Evolutionary conservation across 2,329 filamentous ascomycete genomes (phyloP).

Genomic region (Colletotrichum orbiculare): DNA sequence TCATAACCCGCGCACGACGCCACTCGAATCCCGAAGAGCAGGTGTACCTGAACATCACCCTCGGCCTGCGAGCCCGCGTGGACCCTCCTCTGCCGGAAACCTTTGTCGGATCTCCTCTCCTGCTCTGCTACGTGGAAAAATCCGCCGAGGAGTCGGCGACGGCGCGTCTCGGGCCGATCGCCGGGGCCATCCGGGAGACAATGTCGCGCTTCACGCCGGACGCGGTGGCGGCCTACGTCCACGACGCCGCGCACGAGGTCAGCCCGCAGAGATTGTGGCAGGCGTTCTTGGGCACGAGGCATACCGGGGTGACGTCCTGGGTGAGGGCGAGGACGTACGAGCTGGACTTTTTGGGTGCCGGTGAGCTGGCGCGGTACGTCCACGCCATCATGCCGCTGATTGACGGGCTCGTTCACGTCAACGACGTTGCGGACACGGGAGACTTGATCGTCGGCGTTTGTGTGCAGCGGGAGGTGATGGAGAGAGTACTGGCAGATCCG

Average conservation of each 20-base stretch:
- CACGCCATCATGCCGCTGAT: conserved; percentile 54
- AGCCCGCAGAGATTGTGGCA: conserved; percentile 61
- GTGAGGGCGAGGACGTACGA: conserved; percentile 50
- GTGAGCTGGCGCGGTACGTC: conserved; percentile 47
- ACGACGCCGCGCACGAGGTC: conserved; percentile 55
- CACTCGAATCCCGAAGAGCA: conserved; percentile 40
- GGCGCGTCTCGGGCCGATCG: conserved; percentile 37
- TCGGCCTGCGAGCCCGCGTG: conserved; percentile 53
- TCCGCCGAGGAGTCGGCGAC: background rate
- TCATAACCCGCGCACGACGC: conserved; percentile 54
- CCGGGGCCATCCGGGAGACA: conserved; percentile 47
- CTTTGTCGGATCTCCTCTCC: conserved; percentile 58
- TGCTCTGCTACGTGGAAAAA: conserved; percentile 49
- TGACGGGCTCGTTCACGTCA: conserved; percentile 56
- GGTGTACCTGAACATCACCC: conserved; percentile 53
- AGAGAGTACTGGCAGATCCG: conserved; percentile 42
- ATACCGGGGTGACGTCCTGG: conserved; percentile 59
- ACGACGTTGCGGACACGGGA: conserved; percentile 48
- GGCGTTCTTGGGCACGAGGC: conserved; percentile 54
- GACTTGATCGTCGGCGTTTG: conserved; percentile 49
- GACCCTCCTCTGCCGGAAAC: conserved; percentile 50
- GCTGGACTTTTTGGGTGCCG: conserved; percentile 50
- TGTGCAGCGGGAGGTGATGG: conserved; percentile 44
- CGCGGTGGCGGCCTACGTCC: conserved; percentile 52
- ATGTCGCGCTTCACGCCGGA: conserved; percentile 50